Percentiles rank a stretch among this genome's conserved stretches.
phyloP scores from a whole-genome alignment of 305 asterid species.

The Fraxinus ornus region DNA sequence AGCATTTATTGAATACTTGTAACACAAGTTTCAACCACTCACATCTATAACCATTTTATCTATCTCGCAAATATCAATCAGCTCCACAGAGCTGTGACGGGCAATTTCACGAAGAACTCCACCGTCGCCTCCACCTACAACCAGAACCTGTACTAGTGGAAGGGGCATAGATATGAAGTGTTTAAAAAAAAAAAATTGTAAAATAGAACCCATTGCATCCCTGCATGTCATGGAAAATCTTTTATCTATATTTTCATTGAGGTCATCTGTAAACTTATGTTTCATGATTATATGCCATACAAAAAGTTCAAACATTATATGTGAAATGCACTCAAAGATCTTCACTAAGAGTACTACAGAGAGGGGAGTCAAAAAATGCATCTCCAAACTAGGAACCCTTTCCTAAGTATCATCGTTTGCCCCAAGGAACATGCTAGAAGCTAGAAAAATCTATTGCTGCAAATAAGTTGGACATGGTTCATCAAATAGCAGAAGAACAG shows the following conservation, averaged over 20 bases:
- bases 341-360: background rate
- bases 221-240: constrained; percentile 2
- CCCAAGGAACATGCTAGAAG: background rate
- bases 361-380: background rate
- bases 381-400: background rate
- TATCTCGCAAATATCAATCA: constrained; percentile 90
- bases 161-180: background rate
- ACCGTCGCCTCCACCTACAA: constrained; percentile 99
- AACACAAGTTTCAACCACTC: constrained; percentile 33
- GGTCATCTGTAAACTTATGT: background rate
- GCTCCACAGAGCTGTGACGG: constrained; percentile 83
- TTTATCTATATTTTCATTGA: background rate
- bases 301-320: background rate
- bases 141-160: constrained; percentile 65
- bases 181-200: background rate
- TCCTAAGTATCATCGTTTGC: background rate
- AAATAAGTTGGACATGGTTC: background rate
- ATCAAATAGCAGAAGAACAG: background rate
- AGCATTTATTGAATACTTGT: background rate
- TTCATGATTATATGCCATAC: background rate
- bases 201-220: background rate
- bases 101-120: constrained; percentile 93
- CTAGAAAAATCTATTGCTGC: background rate
- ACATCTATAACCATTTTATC: constrained; percentile 97
- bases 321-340: background rate